These are phyloP conservation scores for Cryptomeria japonica DNA, from an alignment of 75 land plant genomes.

Conservation along the genomic window DNA sequence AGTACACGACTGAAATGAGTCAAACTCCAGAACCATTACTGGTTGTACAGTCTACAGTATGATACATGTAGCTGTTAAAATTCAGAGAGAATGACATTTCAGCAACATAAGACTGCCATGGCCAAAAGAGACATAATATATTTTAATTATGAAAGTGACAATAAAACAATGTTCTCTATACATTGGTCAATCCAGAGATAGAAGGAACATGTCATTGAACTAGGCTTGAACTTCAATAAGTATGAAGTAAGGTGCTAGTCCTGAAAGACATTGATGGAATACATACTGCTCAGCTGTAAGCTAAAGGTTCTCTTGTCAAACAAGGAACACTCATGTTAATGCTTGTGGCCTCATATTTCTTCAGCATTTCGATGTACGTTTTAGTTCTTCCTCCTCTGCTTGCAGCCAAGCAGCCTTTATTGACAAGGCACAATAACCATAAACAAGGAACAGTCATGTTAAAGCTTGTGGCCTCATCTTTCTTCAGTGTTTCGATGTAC, in stretches of 20 bases:
- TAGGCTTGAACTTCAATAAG: background rate
- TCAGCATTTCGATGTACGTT: too few relatives aligned
- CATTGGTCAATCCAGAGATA: background rate
- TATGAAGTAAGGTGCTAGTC: background rate
- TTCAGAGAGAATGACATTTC: background rate
- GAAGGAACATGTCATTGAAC: background rate
- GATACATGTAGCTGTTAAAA: background rate
- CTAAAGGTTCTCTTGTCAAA: background rate
- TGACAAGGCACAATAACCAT: background rate
- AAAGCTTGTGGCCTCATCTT: background rate
- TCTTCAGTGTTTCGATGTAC: background rate
- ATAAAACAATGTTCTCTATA: background rate
- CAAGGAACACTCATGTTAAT: too few relatives aligned
- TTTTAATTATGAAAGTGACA: background rate
- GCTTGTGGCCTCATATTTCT: too few relatives aligned
- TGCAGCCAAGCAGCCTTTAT: constrained; percentile 39
- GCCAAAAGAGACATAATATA: background rate
- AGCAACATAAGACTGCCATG: background rate
- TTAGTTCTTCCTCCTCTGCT: constrained; percentile 24
- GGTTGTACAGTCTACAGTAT: background rate
- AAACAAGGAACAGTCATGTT: background rate
- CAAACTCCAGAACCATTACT: background rate
- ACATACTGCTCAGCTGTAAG: background rate
- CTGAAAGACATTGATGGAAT: background rate
- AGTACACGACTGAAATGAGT: background rate